Evolutionary conservation across 1,284 basidiomycete genomes (phyloP), one percentile per base, ranked within the genome.

Genomic region (Mycosarcoma maydis): DNA sequence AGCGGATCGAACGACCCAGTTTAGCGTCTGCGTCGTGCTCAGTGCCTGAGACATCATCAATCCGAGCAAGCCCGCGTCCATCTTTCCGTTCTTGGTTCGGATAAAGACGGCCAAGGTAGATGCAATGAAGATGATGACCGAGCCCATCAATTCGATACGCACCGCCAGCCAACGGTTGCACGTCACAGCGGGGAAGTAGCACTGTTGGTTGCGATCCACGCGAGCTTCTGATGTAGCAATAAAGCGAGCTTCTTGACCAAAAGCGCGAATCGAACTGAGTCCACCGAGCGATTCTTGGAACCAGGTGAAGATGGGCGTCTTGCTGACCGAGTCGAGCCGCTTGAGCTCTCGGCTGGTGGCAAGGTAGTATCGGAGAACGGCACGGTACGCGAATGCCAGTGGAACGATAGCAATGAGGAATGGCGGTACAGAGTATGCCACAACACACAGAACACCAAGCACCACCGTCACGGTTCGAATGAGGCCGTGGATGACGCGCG

Each of bases 31-130:
- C 2, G 83, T 83, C n/a, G 81, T 83, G 87, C 90, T 80, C 22
- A 96, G 84, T 3, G 91, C 78, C 57, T 80, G 77, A 2, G 89
- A 90, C 75, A 96, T 85, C 47, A 95, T 90, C 64, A 97, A 85
- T n/a, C 94, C 94, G 33, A 96, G 91, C 23, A 95, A 84, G 0
- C 93, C 94, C 1, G 92, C 91, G 81, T 96, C 91, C 33, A 96
- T 83, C 27, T 78, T 88, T 6, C 87, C 87, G 39, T 67, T 60
- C 34, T 52, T 61, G 9, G 77, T 76, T 24, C 73, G 73, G 45
- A 90, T 88, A 19, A 85, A 78, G 48, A 96, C 86, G 0, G 92
- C 88, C 45, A 93, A 83, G 4, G 86, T 70, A 0, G 90, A 90
- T 0, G 90, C 88, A 10, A 88, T 84, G 51, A 94, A 85, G 73